phyloP scores from a whole-genome alignment of 805 yeast genomes.

The Ogataea methylovora region DNA sequence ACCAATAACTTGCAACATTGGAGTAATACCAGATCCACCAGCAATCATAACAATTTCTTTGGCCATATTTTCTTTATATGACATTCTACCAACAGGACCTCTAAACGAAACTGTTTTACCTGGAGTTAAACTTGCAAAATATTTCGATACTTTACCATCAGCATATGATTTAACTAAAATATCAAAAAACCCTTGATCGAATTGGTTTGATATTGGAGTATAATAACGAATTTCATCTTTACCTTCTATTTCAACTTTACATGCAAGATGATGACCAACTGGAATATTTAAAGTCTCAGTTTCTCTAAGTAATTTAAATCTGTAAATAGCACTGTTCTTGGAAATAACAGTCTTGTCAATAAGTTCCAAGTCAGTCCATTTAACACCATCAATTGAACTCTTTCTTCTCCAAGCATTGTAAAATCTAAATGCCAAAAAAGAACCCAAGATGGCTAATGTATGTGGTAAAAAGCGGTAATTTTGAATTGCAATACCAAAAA shows the following conservation, averaged over 20 bases:
- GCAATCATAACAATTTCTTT: constrained; percentile 63
- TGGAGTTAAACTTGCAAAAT: constrained; percentile 54
- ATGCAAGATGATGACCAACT: constrained; percentile 70
- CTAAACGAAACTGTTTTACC: constrained; percentile 65
- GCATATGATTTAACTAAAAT: constrained; percentile 69
- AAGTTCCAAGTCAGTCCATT: constrained; percentile 62
- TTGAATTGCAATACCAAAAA: constrained; percentile 53
- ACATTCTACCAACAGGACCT: constrained; percentile 75
- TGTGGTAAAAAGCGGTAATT: constrained; percentile 43
- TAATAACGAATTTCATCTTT: constrained; percentile 58
- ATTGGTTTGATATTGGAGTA: constrained; percentile 67
- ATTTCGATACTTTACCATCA: constrained; percentile 61
- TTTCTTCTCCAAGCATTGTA: constrained; percentile 30
- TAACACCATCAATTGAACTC: constrained; percentile 38
- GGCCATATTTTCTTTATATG: constrained; percentile 50
- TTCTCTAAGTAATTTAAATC: constrained; percentile 57
- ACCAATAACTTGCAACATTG: constrained; percentile 74
- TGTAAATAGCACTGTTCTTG: constrained; percentile 63
- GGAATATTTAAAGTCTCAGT: constrained; percentile 60
- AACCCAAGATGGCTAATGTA: constrained; percentile 30
- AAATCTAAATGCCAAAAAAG: constrained; percentile 29
- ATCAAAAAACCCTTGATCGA: constrained; percentile 69
- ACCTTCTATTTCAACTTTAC: constrained; percentile 38
- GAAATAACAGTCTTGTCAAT: constrained; percentile 68
- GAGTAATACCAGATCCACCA: constrained; percentile 89